Base-by-base conservation (phyloP, 768 basidiomycete genomes). In the Leccinum subgranulosum region DNA sequence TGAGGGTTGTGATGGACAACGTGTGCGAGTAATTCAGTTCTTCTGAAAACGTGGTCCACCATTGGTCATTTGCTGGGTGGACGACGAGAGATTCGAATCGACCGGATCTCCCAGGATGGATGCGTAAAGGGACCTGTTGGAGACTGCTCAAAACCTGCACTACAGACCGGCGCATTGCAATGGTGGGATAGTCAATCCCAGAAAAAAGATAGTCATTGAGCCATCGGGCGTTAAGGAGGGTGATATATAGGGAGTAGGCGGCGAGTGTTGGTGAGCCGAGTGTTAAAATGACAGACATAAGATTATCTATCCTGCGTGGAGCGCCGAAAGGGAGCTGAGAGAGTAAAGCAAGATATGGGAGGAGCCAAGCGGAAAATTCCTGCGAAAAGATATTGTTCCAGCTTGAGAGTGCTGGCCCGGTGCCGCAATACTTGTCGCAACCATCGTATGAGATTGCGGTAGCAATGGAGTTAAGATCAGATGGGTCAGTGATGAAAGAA, bases 281-380 rank as follows among this genome's bases (percentile, higher is more conserved):
- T 1, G 77, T 75, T 33, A 81, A 66, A 5, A 81, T 17, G n/a
- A 73, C 73, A 8, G 78, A 74, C 59, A 73, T 68, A 29, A 80
- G 64, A 51, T 81, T 78, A 25, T 78, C 77, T n/a, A 70, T 58
- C 25, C 64, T 73, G 52, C 73, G 72, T 12, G 58, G 67, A 28
- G 75, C 71, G 7, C 79, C 79, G 27, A 79, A 82, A 0, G 80
- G 81, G 17, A 82, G 74, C 49, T 80, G 79, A 0, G 79, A 79
- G 17, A 81, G 66, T 7, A 81, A 59, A 0, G 80, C 78, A 10
- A 82, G 72, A 72, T 77, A 80, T 8, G 81, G 81, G 5, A 82
- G 55, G 1, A 81, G 67, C 81, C 80, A 82, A 0, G 77, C 61
- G 9, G 72, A 69, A 60, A 76, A 79, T 47, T 77, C 68, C 49